phyloP scores from a whole-genome alignment of 2,329 filamentous ascomycete genomes.

The Scedosporium aurantiacum region DNA sequence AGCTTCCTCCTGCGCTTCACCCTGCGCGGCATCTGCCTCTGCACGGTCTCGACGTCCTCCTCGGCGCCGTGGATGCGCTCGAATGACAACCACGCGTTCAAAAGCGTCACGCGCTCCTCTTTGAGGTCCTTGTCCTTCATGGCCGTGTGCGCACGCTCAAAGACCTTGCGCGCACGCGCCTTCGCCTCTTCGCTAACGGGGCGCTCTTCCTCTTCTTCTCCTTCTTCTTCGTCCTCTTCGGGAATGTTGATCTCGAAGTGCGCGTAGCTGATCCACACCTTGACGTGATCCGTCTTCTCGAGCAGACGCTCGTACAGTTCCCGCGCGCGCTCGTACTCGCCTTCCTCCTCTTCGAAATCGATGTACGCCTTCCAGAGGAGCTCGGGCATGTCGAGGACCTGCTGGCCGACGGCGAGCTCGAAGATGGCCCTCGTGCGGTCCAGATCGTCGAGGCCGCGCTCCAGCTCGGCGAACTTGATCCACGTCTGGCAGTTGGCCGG shows the following conservation, averaged over 20 bases:
- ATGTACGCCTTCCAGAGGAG: conserved; percentile 97
- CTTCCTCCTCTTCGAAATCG: conserved; percentile 94
- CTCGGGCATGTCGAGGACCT: conserved; percentile 90
- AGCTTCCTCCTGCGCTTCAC: conserved; percentile 87
- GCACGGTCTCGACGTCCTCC: conserved; percentile 69
- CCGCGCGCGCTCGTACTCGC: conserved; percentile 75
- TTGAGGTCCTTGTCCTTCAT: conserved; percentile 88
- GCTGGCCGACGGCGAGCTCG: conserved; percentile 76
- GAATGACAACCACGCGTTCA: conserved; percentile 88
- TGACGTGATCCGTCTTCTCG: conserved; percentile 94
- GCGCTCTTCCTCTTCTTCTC: conserved; percentile 52
- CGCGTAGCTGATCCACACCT: conserved; percentile 98
- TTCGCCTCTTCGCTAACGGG: conserved; percentile 76
- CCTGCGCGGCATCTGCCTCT: conserved; percentile 86
- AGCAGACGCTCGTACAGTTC: conserved; percentile 81
- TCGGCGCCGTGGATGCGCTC: conserved; percentile 71
- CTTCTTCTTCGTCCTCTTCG: conserved; percentile 54
- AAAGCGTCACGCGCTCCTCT: conserved; percentile 83
- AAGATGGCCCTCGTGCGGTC: conserved; percentile 85
- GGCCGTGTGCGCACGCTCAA: conserved; percentile 71
- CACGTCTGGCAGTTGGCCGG: conserved; percentile 82
- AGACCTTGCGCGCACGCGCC: conserved; percentile 67
- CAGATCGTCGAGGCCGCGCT: conserved; percentile 80
- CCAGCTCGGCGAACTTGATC: conserved; percentile 92
- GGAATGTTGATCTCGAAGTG: conserved; percentile 95